Percentiles rank a stretch among this genome's conserved stretches.
These are phyloP conservation scores for Paraconiothyrium brasiliense DNA, from an alignment of 2,329 filamentous ascomycete genomes.

Conservation along the genomic window DNA sequence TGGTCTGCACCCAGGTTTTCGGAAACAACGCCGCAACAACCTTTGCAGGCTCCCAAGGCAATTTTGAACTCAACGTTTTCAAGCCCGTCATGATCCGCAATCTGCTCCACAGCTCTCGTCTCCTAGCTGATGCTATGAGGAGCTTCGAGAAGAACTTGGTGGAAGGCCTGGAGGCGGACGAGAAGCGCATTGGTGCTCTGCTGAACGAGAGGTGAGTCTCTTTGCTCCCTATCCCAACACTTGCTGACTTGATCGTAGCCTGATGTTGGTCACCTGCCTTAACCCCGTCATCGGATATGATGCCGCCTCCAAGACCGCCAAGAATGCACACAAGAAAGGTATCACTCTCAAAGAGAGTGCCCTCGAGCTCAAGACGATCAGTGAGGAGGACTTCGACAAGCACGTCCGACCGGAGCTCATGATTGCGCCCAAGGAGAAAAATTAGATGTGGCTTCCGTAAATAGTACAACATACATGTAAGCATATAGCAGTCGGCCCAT, in stretches of 20 bases:
- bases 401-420: slow-evolving; percentile 94
- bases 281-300: slow-evolving; percentile 84
- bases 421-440: slow-evolving; percentile 81
- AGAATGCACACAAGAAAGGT: slow-evolving; percentile 98
- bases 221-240: background rate
- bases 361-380: slow-evolving; percentile 90
- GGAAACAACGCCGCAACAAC: slow-evolving; percentile 95
- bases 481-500: background rate
- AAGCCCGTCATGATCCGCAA: slow-evolving; percentile 97
- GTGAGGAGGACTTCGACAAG: slow-evolving; percentile 87
- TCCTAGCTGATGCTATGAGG: slow-evolving; percentile 90
- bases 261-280: slow-evolving; percentile 98
- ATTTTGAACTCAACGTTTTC: slow-evolving; percentile 99
- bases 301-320: slow-evolving; percentile 45
- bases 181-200: slow-evolving; percentile 87
- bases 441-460: slow-evolving; percentile 50
- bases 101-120: slow-evolving; percentile 87
- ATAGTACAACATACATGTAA: slow-evolving; percentile 17
- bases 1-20: slow-evolving; percentile 98
- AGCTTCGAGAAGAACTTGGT: slow-evolving; percentile 96
- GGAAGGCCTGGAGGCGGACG: slow-evolving; percentile 86
- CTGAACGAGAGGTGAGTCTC: slow-evolving; percentile 87
- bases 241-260: slow-evolving; percentile 58
- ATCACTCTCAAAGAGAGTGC: slow-evolving; percentile 92
- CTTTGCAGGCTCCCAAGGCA: slow-evolving; percentile 94